Conservation (phyloP, 1,284 basidiomycete species). For the Trichosporon ovoides region DNA sequence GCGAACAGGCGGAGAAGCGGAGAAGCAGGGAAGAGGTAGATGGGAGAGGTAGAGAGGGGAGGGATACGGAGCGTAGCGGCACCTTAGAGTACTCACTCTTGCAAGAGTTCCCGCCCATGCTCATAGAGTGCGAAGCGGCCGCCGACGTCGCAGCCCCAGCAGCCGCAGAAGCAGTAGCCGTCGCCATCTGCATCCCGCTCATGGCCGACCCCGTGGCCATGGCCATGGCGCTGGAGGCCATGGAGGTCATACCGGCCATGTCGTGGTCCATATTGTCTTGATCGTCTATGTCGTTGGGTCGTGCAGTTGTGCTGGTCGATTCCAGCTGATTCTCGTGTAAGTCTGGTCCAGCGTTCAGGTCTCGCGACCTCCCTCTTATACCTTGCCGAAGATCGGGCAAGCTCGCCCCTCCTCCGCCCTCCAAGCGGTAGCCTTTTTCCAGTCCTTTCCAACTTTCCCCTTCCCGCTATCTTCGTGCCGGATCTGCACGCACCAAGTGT, state of each 20-base stretch:
- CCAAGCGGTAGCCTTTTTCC: too few species aligned
- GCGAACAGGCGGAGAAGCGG: neutral
- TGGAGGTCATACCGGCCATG: neutral
- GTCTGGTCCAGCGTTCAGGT: too few species aligned
- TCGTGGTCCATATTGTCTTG: slow-evolving; percentile 7
- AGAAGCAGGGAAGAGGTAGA: neutral
- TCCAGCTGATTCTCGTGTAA: too few species aligned
- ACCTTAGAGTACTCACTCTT: slow-evolving; percentile 24
- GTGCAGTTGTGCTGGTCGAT: too few species aligned
- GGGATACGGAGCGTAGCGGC: too few species aligned
- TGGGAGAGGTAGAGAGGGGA: neutral
- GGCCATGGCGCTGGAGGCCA: neutral
- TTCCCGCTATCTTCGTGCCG: too few species aligned
- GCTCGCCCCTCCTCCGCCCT: too few species aligned
- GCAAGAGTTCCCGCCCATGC: slow-evolving; percentile 16
- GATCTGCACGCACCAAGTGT: too few species aligned
- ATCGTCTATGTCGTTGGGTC: too few species aligned
- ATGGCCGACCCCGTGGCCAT: neutral
- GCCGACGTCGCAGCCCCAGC: neutral
- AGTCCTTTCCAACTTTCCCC: too few species aligned
- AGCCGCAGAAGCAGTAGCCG: neutral
- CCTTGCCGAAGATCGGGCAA: too few species aligned
- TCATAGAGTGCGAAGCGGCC: slow-evolving; percentile 3
- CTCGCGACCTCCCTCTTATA: too few species aligned
- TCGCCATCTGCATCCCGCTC: neutral